phyloP scores from a whole-genome alignment of 805 yeast genomes.

The Helenozyma rhizophorensis region DNA sequence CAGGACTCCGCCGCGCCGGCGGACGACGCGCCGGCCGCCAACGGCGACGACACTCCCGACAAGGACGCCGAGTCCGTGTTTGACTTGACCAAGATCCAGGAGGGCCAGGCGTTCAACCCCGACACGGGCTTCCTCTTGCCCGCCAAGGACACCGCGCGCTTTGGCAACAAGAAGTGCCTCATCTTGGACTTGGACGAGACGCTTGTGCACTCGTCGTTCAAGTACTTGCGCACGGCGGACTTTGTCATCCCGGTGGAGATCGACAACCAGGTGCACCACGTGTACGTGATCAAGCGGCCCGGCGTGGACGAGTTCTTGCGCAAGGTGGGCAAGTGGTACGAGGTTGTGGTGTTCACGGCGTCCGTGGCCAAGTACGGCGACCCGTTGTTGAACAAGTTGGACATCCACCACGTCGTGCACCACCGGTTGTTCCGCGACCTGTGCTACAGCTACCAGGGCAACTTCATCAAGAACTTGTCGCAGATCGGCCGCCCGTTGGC shows the following conservation, averaged over 20 bases:
- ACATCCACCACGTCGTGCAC: conserved; percentile 68
- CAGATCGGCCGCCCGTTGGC: conserved; percentile 90
- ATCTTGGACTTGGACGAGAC: conserved; percentile 95
- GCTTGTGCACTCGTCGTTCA: conserved; percentile 91
- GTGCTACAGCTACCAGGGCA: conserved; percentile 90
- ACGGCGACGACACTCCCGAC: not conserved
- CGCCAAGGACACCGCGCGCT: conserved; percentile 41
- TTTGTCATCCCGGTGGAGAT: conserved; percentile 97
- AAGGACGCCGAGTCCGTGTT: conserved; percentile 17
- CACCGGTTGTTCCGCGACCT: conserved; percentile 93
- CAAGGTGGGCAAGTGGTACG: conserved; percentile 80
- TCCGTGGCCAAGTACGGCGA: conserved; percentile 94
- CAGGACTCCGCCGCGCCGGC: not conserved
- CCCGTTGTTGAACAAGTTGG: conserved; percentile 87
- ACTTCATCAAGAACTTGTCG: conserved; percentile 87
- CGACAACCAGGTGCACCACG: conserved; percentile 87
- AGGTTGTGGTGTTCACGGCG: conserved; percentile 96
- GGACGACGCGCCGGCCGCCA: not conserved
- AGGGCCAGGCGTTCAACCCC: conserved; percentile 64
- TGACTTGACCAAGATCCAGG: conserved; percentile 62
- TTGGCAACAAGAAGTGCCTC: conserved; percentile 73
- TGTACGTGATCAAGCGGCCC: conserved; percentile 94
- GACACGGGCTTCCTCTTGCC: conserved; percentile 63
- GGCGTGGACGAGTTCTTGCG: conserved; percentile 93
- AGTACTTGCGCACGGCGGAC: conserved; percentile 87